Evolutionary conservation across 495 filamentous ascomycete genomes (phyloP).

Genomic region (Trichodelitschia bisporula): DNA sequence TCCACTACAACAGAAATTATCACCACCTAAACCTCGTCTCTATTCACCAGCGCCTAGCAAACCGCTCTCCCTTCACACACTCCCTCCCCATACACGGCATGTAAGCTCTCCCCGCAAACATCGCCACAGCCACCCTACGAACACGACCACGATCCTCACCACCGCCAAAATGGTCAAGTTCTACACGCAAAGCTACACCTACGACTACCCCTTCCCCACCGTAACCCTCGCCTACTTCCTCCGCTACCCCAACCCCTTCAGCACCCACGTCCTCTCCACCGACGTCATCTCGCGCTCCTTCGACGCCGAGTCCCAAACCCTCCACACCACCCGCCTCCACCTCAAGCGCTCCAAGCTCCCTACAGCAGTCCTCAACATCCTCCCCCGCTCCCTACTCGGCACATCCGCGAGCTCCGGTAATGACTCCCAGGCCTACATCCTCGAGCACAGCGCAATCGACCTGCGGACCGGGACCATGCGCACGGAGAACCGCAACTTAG

Average conservation of each 20-base stretch:
- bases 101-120: too few species aligned
- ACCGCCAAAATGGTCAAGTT: conserved; percentile 45
- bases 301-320: conserved; percentile 51
- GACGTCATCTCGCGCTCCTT: conserved; percentile 78
- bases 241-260: conserved; percentile 94
- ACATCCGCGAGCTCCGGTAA: conserved; percentile 28
- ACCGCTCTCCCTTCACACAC: too few species aligned
- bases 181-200: conserved; percentile 69
- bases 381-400: conserved; percentile 52
- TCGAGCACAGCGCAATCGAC: conserved; percentile 80
- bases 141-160: conserved; percentile 2
- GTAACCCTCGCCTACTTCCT: conserved; percentile 98
- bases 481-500: conserved; percentile 19
- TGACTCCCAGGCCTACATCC: conserved; percentile 60
- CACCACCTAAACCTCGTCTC: too few species aligned
- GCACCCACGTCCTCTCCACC: conserved; percentile 81
- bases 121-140: too few species aligned
- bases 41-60: too few species aligned
- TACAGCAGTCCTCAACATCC: conserved; percentile 51
- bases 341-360: conserved; percentile 85
- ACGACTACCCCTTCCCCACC: conserved; percentile 74
- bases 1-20: too few species aligned
- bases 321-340: conserved; percentile 76
- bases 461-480: conserved; percentile 57
- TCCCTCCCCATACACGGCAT: too few species aligned